These are phyloP conservation scores for Saccharomycopsis selenospora DNA, from an alignment of 805 yeast genomes.

Conservation along the genomic window DNA sequence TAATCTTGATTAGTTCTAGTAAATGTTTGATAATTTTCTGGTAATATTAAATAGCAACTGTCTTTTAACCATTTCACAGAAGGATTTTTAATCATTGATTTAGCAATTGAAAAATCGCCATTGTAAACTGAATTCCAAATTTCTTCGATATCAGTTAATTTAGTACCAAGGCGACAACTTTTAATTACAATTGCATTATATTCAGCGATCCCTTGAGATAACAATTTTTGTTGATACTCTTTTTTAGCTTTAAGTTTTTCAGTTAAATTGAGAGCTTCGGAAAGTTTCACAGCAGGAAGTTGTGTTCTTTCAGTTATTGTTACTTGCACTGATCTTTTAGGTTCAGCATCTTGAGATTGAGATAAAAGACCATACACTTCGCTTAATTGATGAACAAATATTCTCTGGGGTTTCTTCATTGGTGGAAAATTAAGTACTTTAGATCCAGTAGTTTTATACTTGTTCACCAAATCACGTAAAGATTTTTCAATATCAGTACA, in stretches of 20 bases:
- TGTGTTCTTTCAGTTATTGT: constrained; percentile 28
- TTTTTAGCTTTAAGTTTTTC: constrained; percentile 24
- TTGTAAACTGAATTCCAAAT: constrained; percentile 25
- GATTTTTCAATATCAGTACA: constrained; percentile 54
- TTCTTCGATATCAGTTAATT: constrained; percentile 37
- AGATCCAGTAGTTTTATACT: constrained; percentile 28
- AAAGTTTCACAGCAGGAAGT: constrained; percentile 41
- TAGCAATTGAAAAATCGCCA: constrained; percentile 26
- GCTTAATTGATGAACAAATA: constrained; percentile 63
- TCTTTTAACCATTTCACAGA: constrained; percentile 36
- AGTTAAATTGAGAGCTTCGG: constrained; percentile 34
- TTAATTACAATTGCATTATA: constrained; percentile 49
- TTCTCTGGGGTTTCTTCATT: constrained; percentile 63
- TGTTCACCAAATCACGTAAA: constrained; percentile 40
- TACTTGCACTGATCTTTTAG: constrained; percentile 66
- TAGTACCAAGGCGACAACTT: constrained; percentile 48
- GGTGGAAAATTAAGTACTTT: constrained; percentile 59
- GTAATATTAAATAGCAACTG: constrained; percentile 35
- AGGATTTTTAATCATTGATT: constrained; percentile 24
- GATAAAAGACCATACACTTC: constrained; percentile 50
- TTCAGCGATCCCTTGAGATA: constrained; percentile 27
- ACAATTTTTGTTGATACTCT: constrained; percentile 8
- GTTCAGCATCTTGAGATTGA: constrained; percentile 79
- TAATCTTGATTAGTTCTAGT: constrained; percentile 27
- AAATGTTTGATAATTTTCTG: constrained; percentile 30